Conservation (phyloP, 2,329 filamentous ascomycete genomes). For the Aspergillus calidoustus region DNA sequence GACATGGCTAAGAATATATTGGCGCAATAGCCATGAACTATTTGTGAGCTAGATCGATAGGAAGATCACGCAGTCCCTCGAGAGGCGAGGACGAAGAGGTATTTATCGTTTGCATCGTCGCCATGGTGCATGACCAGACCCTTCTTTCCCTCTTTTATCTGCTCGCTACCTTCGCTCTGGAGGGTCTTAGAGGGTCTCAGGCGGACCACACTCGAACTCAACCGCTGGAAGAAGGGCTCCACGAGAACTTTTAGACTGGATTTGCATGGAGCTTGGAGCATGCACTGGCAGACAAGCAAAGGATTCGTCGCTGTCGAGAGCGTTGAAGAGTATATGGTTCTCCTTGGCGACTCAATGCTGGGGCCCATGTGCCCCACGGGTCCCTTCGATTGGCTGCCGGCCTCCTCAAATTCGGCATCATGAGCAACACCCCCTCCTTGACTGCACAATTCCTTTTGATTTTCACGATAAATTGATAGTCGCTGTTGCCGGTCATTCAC, state of each 20-base stretch:
- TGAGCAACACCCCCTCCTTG: not conserved
- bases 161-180: not conserved
- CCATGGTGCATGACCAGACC: not conserved
- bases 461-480: not conserved
- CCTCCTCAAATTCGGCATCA: not conserved
- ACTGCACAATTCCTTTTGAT: not conserved
- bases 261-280: not conserved
- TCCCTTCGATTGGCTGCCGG: not conserved
- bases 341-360: not conserved
- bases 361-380: constrained; percentile 4
- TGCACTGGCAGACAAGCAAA: not conserved
- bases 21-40: constrained; percentile 5
- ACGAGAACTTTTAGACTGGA: not conserved
- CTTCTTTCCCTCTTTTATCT: constrained; percentile 16
- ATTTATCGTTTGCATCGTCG: constrained; percentile 8
- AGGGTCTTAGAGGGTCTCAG: not conserved
- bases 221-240: not conserved
- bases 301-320: constrained; percentile 8
- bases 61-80: not conserved
- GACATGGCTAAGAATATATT: constrained; percentile 12
- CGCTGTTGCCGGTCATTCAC: not conserved
- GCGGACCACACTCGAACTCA: not conserved
- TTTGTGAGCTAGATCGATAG: not conserved
- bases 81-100: not conserved
- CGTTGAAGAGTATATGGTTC: not conserved